Percentiles rank a stretch among this genome's conserved stretches.
Evolutionary conservation across 148 eudicot genomes (phyloP).

Genomic region (Chenopodium quinoa): DNA sequence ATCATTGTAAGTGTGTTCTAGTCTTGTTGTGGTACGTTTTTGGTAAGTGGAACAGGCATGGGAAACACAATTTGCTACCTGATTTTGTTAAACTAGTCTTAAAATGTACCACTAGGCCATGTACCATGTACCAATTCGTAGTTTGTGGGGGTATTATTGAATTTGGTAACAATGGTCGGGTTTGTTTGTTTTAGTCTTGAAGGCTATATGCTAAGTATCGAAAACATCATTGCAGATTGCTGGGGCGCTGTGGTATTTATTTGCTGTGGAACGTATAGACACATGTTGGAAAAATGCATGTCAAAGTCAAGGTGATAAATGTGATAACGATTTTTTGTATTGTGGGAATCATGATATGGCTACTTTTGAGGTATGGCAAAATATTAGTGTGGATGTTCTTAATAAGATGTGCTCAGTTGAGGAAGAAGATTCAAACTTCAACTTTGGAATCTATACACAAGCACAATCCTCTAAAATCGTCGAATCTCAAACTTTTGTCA

Average conservation of each 20-base stretch:
- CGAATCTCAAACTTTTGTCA: slow-evolving; percentile 44
- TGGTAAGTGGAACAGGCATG: too few species aligned
- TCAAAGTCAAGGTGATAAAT: slow-evolving; percentile 24
- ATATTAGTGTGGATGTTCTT: slow-evolving; percentile 47
- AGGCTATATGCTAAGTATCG: background rate
- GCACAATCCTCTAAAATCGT: slow-evolving; percentile 78
- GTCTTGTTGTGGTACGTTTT: too few species aligned
- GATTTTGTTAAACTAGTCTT: too few species aligned
- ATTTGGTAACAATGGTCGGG: background rate
- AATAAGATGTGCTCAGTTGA: slow-evolving; percentile 41
- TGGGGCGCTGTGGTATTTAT: slow-evolving; percentile 90
- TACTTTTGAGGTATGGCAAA: slow-evolving; percentile 48
- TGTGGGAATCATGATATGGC: slow-evolving; percentile 55
- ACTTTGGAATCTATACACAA: slow-evolving; percentile 82
- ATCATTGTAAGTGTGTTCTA: background rate
- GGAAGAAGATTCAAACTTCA: slow-evolving; percentile 55
- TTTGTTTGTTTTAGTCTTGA: background rate
- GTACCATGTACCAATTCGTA: too few species aligned
- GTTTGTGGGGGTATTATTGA: too few species aligned
- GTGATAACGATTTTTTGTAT: slow-evolving; percentile 54
- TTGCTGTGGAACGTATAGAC: slow-evolving; percentile 81
- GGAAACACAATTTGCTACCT: too few species aligned
- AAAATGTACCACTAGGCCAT: too few species aligned
- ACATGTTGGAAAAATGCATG: slow-evolving; percentile 92
- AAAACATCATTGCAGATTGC: slow-evolving; percentile 56